Evolutionary conservation across 176 grass and related monocot species (phyloP), one percentile per base, ranked within the genome.

Genomic region (Paspalum vaginatum): DNA sequence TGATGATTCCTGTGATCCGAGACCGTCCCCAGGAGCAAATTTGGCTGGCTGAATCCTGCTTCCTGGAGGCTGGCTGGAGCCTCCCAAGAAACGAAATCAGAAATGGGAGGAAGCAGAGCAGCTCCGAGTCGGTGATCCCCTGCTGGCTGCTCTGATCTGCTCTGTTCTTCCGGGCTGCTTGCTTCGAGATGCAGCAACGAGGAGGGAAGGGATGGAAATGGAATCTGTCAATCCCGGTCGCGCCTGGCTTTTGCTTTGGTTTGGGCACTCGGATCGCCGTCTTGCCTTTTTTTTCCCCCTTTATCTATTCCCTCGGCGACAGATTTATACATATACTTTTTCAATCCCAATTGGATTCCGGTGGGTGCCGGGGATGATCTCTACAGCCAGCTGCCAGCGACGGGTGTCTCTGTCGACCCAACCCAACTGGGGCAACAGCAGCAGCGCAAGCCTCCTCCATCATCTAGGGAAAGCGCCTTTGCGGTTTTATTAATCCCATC

Each of bases 171-270:
- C 55, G 12, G 45, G 47, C 16, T 5, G 43, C 17, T 61, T 78
- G n/a, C 46, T 63, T 54, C 3, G 37, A 61, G 45, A 62, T 22
- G 56, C 44, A 71, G 45, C 65, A 85, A 46, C 11, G 46, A 18
- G 24, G 11, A 84, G 4, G 9, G 71, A 2, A 25, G 13, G 20
- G 12, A 21, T 6, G 6, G 12, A 0, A 71, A 87, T 0, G 74
- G 83, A 84, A 70, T 84, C 53, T 80, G 16, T 49, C 25, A 62
- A 38, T 54, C 75, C 11, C 75, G 72, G 54, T 39, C 68, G 59
- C 8, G 56, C 38, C 64, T 71, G 80, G 43, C 70, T 47, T 84
- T 84, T 52, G 70, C 76, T 68, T 84, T 69, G 65, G 64, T 40
- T 21, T 16, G 22, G 73, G 41, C 10, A 14, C 2, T 26, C 7